phyloP scores from a whole-genome alignment of 345 rosid species.

The Rhodamnia rubescens region DNA sequence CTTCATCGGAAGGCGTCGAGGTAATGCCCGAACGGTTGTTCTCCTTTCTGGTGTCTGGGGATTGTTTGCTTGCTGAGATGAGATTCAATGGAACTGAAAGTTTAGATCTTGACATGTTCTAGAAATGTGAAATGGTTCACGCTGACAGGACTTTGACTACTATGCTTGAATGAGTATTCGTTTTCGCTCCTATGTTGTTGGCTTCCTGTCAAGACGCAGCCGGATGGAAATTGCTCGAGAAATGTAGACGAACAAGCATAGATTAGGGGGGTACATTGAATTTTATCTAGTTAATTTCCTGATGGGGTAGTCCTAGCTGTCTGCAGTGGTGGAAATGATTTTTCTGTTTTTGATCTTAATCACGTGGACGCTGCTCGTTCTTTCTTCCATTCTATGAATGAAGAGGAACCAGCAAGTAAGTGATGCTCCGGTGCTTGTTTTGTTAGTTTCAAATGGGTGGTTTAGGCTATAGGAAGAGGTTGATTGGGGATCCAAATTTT shows the following conservation, averaged over 20 bases:
- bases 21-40: constrained; percentile 9
- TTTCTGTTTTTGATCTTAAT: not conserved
- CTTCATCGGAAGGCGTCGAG: constrained; percentile 68
- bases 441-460: not conserved
- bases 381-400: not conserved
- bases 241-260: not conserved
- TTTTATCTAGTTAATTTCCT: not conserved
- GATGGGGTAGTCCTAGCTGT: not conserved
- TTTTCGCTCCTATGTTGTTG: not conserved
- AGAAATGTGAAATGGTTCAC: not conserved
- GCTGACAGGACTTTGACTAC: not conserved
- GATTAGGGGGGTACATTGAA: not conserved
- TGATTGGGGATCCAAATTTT: not conserved
- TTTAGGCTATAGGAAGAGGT: not conserved
- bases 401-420: not conserved
- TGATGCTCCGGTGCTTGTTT: not conserved
- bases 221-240: not conserved
- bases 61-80: not conserved
- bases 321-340: not conserved
- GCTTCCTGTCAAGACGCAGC: not conserved
- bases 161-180: not conserved
- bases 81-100: not conserved
- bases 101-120: not conserved
- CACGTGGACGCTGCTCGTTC: not conserved
- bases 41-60: not conserved